These are phyloP conservation scores for Sungouiella thailandica DNA, from an alignment of 805 yeast genomes.

Conservation along the genomic window DNA sequence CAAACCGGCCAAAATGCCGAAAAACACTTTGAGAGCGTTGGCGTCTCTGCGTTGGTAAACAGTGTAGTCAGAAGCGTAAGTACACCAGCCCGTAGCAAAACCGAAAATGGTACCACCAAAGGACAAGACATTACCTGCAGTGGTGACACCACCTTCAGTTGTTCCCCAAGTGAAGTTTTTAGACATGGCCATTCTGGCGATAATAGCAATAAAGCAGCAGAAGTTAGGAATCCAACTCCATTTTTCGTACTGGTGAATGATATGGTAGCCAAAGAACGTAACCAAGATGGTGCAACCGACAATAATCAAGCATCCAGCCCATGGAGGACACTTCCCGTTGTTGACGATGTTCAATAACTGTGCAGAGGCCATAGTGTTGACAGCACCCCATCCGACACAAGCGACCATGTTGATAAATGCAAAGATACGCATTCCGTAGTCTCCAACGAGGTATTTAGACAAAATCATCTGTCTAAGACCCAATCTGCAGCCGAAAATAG, in stretches of 20 bases:
- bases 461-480: constrained; percentile 88
- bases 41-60: constrained; percentile 74
- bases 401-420: constrained; percentile 75
- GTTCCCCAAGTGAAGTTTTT: constrained; percentile 46
- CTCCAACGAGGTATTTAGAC: constrained; percentile 75
- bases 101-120: constrained; percentile 84
- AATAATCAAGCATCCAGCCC: constrained; percentile 85
- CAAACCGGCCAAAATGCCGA: constrained; percentile 60
- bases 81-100: constrained; percentile 92
- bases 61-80: constrained; percentile 89
- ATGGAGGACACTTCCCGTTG: constrained; percentile 64
- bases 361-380: constrained; percentile 85
- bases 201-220: constrained; percentile 68
- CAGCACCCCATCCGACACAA: constrained; percentile 95
- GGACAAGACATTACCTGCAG: constrained; percentile 73
- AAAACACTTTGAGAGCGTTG: constrained; percentile 55
- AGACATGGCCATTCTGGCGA: constrained; percentile 68
- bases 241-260: constrained; percentile 77
- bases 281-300: constrained; percentile 64
- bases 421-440: constrained; percentile 68
- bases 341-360: constrained; percentile 77
- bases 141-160: constrained; percentile 48
- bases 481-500: constrained; percentile 75
- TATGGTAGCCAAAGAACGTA: constrained; percentile 78
- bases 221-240: constrained; percentile 85